Base-by-base conservation (phyloP, 78 protist genomes). In the Speleostelium caveatum region DNA sequence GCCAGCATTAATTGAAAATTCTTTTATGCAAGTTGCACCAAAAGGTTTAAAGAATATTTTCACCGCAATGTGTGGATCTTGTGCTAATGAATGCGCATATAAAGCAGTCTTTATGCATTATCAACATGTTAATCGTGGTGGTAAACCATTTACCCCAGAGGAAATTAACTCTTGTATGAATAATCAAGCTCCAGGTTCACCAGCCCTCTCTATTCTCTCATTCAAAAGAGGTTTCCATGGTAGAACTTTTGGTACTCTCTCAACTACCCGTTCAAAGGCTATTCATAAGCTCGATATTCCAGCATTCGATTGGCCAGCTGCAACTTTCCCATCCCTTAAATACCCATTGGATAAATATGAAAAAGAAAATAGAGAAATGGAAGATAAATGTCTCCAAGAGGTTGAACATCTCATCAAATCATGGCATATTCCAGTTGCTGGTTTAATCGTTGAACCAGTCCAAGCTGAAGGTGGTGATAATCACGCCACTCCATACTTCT, bases 401-500 rank as follows among this genome's bases (percentile, higher is more conserved):
- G 92, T 93, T 19, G 96, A 94, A 38, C 76, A 61, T 26, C 51
- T 94, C 36, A 86, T 94, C 71, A 78, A 65, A 61, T 65, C 75
- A 0, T 58, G 75, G 86, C 80, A 45, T 42, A 62, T 60, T n/a
- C 77, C 92, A 33, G 92, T 88, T 56, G 96, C 94, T 32, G 96
- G 93, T 41, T 0, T 91, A 55, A 87, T 95, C 33, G 87, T 95
- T 32, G 97, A 95, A 73, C 97, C 97, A 66, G 86, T 95, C 32
- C 97, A 93, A 60, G 97, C 92, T 17, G 97, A 91, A 87, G 96
- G 96, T 35, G 96, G 96, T 65, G 96, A 69, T 45, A 69, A 73
- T 62, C 73, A 58, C 49, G 95, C 97, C 19, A 66, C 94, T 30
- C 95, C 94, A 51, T 79, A 71, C 65, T 95, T 95, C 75, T 95